Percentiles rank a stretch among this genome's conserved stretches.
phyloP scores from a whole-genome alignment of 768 basidiomycete genomes.

The Hygrocybe punicea region DNA sequence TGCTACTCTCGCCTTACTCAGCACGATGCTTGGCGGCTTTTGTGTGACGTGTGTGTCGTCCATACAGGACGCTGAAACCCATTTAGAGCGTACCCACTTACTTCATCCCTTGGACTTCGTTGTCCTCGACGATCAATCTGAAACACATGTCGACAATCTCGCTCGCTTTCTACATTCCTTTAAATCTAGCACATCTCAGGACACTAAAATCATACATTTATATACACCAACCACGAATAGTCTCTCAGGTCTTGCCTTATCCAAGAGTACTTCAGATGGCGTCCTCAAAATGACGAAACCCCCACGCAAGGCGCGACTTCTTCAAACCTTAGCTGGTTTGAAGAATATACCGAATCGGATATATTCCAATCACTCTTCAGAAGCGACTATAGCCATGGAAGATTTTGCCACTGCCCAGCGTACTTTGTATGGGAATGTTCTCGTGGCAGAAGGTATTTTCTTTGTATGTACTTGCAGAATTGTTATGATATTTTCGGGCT shows the following conservation, averaged over 20 bases:
- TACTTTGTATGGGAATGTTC: slow-evolving; percentile 61
- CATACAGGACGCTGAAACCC: slow-evolving; percentile 45
- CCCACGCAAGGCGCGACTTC: slow-evolving; percentile 54
- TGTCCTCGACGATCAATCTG: slow-evolving; percentile 65
- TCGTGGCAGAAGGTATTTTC: slow-evolving; percentile 65
- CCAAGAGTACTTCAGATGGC: slow-evolving; percentile 50
- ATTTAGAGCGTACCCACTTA: slow-evolving; percentile 32
- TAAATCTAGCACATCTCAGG: slow-evolving; percentile 35
- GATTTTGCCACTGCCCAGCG: slow-evolving; percentile 47
- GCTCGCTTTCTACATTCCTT: slow-evolving; percentile 46
- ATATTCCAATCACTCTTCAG: slow-evolving; percentile 35
- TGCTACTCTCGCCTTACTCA: slow-evolving; percentile 54
- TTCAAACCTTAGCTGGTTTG: slow-evolving; percentile 58
- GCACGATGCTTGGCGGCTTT: slow-evolving; percentile 56
- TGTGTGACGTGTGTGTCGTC: slow-evolving; percentile 42
- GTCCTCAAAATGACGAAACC: slow-evolving; percentile 71
- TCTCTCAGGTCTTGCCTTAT: slow-evolving; percentile 49
- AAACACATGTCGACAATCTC: slow-evolving; percentile 55
- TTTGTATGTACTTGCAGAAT: slow-evolving; percentile 1
- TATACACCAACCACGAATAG: slow-evolving; percentile 65
- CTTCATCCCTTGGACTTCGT: slow-evolving; percentile 55
- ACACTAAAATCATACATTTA: slow-evolving; percentile 66
- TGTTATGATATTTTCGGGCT: background rate
- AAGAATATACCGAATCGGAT: slow-evolving; percentile 54
- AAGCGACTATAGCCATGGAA: slow-evolving; percentile 43